Evolutionary conservation across 2,329 filamentous ascomycete species (phyloP), one percentile per base, ranked within the genome.

Genomic region (Sphaceloma murrayae): DNA sequence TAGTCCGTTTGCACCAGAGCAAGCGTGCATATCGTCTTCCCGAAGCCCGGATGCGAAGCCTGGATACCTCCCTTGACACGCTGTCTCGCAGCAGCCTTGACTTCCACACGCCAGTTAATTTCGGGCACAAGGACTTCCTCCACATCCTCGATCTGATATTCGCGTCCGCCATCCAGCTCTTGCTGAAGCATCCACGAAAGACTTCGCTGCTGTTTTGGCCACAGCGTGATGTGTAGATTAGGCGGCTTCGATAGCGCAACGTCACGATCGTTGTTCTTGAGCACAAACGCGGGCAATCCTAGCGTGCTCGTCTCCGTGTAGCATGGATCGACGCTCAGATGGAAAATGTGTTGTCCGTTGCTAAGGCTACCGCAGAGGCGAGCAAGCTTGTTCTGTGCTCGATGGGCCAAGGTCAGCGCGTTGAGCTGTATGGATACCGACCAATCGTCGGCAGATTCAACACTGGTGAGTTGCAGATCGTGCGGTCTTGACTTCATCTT

Each of bases 11-110:
- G 64, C 21, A 80, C 69, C 6, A 82, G 58, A 1, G 67, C 76
- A 9, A 82, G 63, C 2, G 69, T 70, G 0, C 73, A 70, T 1
- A 77, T 70, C 0, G 79, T 83, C 53, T 84, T 83, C 0, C 80
- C 80, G 53, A 78, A 82, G 0, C 75, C 78, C 24, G 80, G 76
- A 33, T 75, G 67, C 53, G 81, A 77, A 2, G 77, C 77, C 24
- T 81, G 63, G 13, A 82, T 66, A 4, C 78, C 79, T 9, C 79
- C 78, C 13, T 67, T 68, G 30, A 78, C 49, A 22, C 48, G 26
- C 43, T 64, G 38, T n/a, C 57, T 17, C 26, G 63, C 56, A 47
- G 67, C 52, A n/a, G 68, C 71, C n/a, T 58, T 60, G 1, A 65
- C 75, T 55, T 80, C 77, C 2, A 69, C 67, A 46, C 73, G 69